phyloP scores from a whole-genome alignment of 2,329 filamentous ascomycete species.

The Nemania abortiva region DNA sequence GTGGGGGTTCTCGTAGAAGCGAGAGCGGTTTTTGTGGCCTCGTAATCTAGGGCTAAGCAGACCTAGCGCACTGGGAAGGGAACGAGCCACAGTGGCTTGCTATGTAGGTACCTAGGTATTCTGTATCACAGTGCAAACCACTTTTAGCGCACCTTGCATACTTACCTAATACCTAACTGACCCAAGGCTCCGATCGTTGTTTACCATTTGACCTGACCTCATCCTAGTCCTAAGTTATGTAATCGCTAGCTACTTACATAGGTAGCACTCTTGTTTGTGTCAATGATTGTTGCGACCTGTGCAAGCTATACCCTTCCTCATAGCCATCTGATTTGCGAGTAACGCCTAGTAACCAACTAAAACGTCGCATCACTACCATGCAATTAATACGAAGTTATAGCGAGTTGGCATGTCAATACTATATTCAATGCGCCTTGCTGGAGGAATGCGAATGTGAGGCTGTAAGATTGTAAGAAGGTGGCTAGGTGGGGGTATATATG shows the following conservation, averaged over 20 bases:
- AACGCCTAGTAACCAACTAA: background rate
- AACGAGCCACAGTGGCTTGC: slow-evolving; percentile 35
- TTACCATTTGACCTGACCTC: background rate
- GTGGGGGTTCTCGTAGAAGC: slow-evolving; percentile 46
- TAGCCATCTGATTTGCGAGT: background rate
- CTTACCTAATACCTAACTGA: background rate
- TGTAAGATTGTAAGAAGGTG: slow-evolving; percentile 1
- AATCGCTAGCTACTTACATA: too few relatives aligned
- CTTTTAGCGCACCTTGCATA: background rate
- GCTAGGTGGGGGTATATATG: background rate
- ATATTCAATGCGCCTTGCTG: slow-evolving; percentile 16
- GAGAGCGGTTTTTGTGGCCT: slow-evolving; percentile 49
- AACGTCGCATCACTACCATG: background rate
- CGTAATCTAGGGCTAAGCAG: slow-evolving; percentile 47
- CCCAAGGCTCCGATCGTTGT: background rate
- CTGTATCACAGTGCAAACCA: background rate
- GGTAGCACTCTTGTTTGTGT: too few relatives aligned
- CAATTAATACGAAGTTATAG: background rate
- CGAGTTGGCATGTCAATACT: slow-evolving; percentile 7
- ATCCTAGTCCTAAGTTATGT: background rate
- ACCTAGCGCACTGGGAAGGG: slow-evolving; percentile 39
- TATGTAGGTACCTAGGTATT: background rate
- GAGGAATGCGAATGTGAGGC: background rate
- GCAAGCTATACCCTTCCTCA: background rate
- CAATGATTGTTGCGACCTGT: too few relatives aligned